Evolutionary conservation across 768 basidiomycete species (phyloP).

Genomic region (Mycena amicta): DNA sequence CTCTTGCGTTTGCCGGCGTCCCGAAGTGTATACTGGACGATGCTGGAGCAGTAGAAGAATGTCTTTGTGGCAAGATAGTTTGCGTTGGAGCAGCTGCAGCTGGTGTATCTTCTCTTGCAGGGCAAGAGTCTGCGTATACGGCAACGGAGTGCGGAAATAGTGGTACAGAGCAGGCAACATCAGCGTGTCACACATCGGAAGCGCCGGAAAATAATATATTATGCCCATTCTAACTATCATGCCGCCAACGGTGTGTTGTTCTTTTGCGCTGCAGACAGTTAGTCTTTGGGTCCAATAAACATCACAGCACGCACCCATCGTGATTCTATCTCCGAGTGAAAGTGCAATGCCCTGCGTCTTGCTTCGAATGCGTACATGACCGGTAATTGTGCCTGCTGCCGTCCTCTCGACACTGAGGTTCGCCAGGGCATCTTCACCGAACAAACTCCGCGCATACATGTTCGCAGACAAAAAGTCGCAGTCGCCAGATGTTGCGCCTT

Average conservation of each 20-base stretch:
- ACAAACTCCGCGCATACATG: conserved; percentile 92
- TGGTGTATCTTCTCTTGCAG: conserved; percentile 75
- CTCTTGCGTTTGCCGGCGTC: conserved; percentile 77
- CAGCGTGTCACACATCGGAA: neutral
- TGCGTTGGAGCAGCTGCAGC: conserved; percentile 59
- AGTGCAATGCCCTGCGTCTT: conserved; percentile 98
- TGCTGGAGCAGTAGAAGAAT: conserved; percentile 85
- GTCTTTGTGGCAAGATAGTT: conserved; percentile 49
- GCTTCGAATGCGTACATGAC: conserved; percentile 94
- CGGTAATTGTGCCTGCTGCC: conserved; percentile 78
- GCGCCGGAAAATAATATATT: neutral
- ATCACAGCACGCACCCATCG: conserved; percentile 47
- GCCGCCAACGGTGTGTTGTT: conserved; percentile 16
- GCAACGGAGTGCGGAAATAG: conserved; percentile 74
- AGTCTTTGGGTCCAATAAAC: neutral
- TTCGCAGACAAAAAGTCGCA: conserved; percentile 97
- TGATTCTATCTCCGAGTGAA: conserved; percentile 89
- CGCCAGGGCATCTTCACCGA: conserved; percentile 95
- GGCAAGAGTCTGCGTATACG: conserved; percentile 67
- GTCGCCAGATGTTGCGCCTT: conserved; percentile 91
- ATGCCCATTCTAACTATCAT: conserved; percentile 9
- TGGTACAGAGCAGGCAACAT: conserved; percentile 69
- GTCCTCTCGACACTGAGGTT: conserved; percentile 92
- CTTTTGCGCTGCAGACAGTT: conserved; percentile 15
- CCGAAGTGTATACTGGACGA: conserved; percentile 91